A percentile compares a stretch with the other conserved stretches of the same genome.
Conservation (phyloP, 164 flowering plant species). For the Malania oleifera region DNA sequence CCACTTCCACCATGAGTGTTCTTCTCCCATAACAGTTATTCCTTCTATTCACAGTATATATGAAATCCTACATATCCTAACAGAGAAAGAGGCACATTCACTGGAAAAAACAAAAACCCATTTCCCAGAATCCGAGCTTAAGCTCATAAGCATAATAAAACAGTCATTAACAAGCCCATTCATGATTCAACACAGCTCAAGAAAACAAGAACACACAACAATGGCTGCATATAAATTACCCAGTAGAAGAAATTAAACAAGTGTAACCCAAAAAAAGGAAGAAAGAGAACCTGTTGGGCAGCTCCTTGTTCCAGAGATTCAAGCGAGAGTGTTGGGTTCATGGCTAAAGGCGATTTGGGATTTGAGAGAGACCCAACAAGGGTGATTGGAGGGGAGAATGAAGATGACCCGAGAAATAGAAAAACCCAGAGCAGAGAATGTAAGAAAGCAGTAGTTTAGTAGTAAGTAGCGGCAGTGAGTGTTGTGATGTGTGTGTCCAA, state of each 20-base stretch:
- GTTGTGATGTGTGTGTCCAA: conserved; percentile 28
- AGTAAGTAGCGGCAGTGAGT: conserved; percentile 21
- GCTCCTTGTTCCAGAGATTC: conserved; percentile 32
- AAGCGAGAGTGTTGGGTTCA: conserved; percentile 25
- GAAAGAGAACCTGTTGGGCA: conserved; percentile 27
- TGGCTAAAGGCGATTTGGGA: conserved; percentile 15
- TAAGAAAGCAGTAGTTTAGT: conserved; percentile 15
- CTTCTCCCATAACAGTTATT: no score
- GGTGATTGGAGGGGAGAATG: neutral
- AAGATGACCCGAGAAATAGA: conserved; percentile 5
- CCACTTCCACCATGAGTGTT: no score
- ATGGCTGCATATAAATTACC: no score
- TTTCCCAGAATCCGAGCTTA: no score
- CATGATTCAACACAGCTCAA: neutral
- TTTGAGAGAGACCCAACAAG: conserved; percentile 11
- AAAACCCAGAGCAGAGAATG: conserved; percentile 14
- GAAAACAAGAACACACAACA: neutral
- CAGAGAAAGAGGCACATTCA: no score
- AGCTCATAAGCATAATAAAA: no score
- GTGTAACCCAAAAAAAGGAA: neutral
- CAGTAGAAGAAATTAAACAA: neutral
- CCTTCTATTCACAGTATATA: no score
- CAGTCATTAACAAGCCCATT: neutral
- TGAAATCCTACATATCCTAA: no score
- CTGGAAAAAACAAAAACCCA: no score